Evolutionary conservation across 225 moss, liverwort and hornwort genomes (phyloP).

Genomic region (Ulota crispa): DNA sequence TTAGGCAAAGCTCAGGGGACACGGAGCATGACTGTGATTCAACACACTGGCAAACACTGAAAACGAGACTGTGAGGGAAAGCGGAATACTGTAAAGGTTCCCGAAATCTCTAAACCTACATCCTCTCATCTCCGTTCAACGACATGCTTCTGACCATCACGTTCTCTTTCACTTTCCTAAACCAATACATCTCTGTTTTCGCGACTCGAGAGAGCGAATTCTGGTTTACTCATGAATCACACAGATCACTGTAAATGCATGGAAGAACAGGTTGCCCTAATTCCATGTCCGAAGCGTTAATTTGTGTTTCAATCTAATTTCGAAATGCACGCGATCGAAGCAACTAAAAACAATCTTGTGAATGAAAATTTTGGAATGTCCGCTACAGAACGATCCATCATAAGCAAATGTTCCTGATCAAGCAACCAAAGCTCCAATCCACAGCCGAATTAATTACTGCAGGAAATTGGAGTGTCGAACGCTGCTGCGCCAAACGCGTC

Average conservation of each 20-base stretch:
- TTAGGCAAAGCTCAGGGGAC: neutral
- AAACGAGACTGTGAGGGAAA: neutral
- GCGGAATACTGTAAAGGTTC: slow-evolving; percentile 15
- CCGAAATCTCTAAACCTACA: slow-evolving; percentile 23
- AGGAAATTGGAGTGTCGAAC: neutral
- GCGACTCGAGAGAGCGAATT: neutral
- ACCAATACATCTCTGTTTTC: neutral
- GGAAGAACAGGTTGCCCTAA: slow-evolving; percentile 2
- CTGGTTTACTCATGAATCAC: neutral
- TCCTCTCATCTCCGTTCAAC: neutral
- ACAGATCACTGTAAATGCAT: neutral
- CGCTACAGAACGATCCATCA: neutral
- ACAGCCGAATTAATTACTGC: neutral
- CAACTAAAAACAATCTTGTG: neutral
- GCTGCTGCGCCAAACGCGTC: neutral
- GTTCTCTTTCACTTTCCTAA: neutral
- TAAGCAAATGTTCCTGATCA: neutral
- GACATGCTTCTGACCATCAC: neutral
- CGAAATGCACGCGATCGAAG: neutral
- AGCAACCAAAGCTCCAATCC: neutral
- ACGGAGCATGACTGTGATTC: neutral
- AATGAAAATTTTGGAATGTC: neutral
- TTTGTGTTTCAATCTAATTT: neutral
- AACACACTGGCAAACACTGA: neutral
- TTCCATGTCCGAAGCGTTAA: neutral